Base-by-base conservation (phyloP, 2,329 filamentous ascomycete genomes). In the Trichoderma oligosporum region DNA sequence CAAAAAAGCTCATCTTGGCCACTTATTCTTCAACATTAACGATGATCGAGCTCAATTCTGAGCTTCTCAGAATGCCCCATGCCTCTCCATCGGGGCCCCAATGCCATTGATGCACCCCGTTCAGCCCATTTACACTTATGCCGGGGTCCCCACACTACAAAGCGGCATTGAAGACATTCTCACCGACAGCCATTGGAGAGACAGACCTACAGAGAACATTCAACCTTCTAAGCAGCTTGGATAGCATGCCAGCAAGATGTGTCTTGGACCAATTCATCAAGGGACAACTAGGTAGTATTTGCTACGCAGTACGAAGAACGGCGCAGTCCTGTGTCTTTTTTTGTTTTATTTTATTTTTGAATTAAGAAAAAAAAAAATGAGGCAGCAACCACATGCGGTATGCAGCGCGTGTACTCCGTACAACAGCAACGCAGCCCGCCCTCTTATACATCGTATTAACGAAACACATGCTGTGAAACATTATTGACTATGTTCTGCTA, bases 81-180 rank as follows among this genome's bases (percentile, higher is more conserved):
- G n/a, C n/a, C 24, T 24, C n/a, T 39, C 24, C 27, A 35, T 38
- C 18, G 11, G 16, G n/a, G 52, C 27, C 18, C n/a, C 8, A 18
- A 47, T 47, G 31, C 14, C 22, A 16, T 49, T 36, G 12, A 51
- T 18, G 18, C 44, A 25, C 14, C 18, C 14, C 36, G 12, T 49
- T 27, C 42, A 57, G 29, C 33, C 39, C 25, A 39, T 33, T 46
- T 47, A 31, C 41, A 33, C 33, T 39, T 27, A 51, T 41, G 48
- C 56, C 48, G 56, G 56, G 56, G 48, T 47, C 56, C 56, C 56
- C 56, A 58, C 56, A 49, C 46, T 22, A 42, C 41, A 38, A 24
- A 44, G 39, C 18, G 31, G 31, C 38, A 41, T n/a, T 33, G 25
- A 55, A 54, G 48, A 41, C 41, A 41, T 54, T 54, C 39, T 58